Base-by-base conservation (phyloP, 306 rosid species). In the Psophocarpus tetragonolobus region DNA sequence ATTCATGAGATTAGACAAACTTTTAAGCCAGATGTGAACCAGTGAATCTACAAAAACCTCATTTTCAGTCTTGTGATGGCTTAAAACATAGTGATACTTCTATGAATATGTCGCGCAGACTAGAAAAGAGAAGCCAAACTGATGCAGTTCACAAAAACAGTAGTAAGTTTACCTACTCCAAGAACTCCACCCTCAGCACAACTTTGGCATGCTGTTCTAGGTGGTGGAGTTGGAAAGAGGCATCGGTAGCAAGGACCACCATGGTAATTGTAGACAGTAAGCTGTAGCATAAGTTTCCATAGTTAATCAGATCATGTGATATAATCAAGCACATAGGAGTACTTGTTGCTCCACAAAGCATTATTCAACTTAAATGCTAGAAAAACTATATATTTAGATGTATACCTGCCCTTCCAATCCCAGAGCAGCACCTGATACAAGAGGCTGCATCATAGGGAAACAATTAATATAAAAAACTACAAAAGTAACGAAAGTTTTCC, bases 381-480 rank as follows among this genome's bases (percentile, higher is more conserved):
- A 72, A 44, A 6, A 44, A 61, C 20, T 13, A 56, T 9, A 26
- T 60, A 70, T 29, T 23, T 27, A 57, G 57, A 45, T 20, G 66
- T 70, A 4, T 87, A 95, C 99, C 99, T 95, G 99, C 78, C 99
- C 99, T 89, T 95, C 99, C 86, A 95, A 74, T 84, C 99, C 99
- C 53, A 95, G 60, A 0, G 99, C 99, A 51, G 97, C 99, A 82
- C 99, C 99, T 58, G 97, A 95, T 57, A 95, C 99, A 68, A 95
- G 97, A 83, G 99, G 97, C 99, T 95, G 93, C 89, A 85, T 32
- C 61, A 86, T 18, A 87, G 0, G 7, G 18, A 29, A 70, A 26
- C 82, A 78, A 78, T 83, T 75, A 88, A 30, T 72, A 69, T 27
- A 68, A 69, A 9, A 27, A 20, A 20, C 5, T 54, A 35, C 44